Evolutionary conservation across 108 stramenopile species (phyloP), one percentile per base, ranked within the genome.

Genomic region (Bacterosira constricta): DNA sequence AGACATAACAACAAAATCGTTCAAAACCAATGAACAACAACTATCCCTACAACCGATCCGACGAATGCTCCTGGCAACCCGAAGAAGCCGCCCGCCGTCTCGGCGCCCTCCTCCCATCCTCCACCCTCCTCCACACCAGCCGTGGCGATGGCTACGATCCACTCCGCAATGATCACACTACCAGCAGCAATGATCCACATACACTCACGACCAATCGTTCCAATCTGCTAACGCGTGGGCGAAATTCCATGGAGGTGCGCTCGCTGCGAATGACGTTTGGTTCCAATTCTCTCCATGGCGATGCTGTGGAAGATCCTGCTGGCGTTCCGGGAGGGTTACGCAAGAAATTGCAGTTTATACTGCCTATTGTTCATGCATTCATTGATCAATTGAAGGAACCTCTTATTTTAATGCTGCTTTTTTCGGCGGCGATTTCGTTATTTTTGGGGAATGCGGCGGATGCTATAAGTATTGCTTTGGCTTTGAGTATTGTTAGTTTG

Each of bases 381-480:
- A 29, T 79, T 39, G 87, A 82, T 26, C 96, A 97, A 74, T 70
- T 98, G 65, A 96, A 96, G 63, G 98, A 98, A 65, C 98, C 98
- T 0, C 83, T 98, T 25, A 98, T 97, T 59, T 13, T 96, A 27
- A 95, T 99, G 80, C 82, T 99, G 3, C 80, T 99, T 18, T 88
- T 85, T 39, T 93, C 90, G 0, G 96, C 97, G 9, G 59, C 35
- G 5, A 82, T 99, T 52, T 96, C 96, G 23, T 53, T 94, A 6
- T 36, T 84, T 27, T 61, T 98, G 44, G 91, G 93, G 23, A 94
- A 98, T 67, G 75, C 80, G 9, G 87, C 96, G 17, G 98, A 98
- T 71, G 98, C 97, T 15, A 61, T 98, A 31, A 88, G 84, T 69
- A 97, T 99, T 61, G 86, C 82, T n/a, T 77, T 94, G 52, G 97